Base-by-base conservation (phyloP, 805 yeast species). In the Cyberlindnera maclurae region DNA sequence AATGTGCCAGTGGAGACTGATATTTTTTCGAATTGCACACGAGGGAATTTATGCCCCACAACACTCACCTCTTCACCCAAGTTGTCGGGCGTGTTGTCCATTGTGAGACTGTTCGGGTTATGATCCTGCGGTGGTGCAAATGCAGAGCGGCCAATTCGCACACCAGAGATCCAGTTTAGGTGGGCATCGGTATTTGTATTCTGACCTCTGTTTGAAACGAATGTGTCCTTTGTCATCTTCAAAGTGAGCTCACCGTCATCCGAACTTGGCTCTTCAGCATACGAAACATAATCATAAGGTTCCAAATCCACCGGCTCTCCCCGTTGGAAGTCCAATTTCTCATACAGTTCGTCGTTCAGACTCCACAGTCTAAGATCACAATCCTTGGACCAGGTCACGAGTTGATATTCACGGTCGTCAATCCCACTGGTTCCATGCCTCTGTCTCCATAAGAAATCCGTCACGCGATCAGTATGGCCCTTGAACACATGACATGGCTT, bases 341-440 rank as follows among this genome's bases (percentile, higher is more conserved):
- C 68, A 46, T 79, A 71, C 13, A 72, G 56, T 6, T 64, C 65
- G 3, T 73, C 73, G 12, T 66, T 55, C 13, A 77, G 59, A 0
- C 87, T 82, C 97, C 97, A 90, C 34, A 89, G 61, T 43, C 89
- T 68, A 42, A 93, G 64, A 54, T 86, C 95, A 48, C 79, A 75
- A 55, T 93, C 97, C 37, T 84, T 79, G 1, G 95, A 81, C 97
- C 97, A 90, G 0, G 97, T 86, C 1, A 93, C 90, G 36, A 93
- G 59, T 58, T 93, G 97, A 54, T 76, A 93, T 42, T 89, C 96
- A 39, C 90, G 67, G 62, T 85, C 87, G 48, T 79, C 80, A 12
- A 72, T 51, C 0, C 53, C 58, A 2, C 67, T 56, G 32, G 65
- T 65, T 4, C 65, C 57, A 40, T 77, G 73, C 28, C 87, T 68